Evolutionary conservation across 805 yeast species (phyloP).

Genomic region (Sporopachydermia lactativora): DNA sequence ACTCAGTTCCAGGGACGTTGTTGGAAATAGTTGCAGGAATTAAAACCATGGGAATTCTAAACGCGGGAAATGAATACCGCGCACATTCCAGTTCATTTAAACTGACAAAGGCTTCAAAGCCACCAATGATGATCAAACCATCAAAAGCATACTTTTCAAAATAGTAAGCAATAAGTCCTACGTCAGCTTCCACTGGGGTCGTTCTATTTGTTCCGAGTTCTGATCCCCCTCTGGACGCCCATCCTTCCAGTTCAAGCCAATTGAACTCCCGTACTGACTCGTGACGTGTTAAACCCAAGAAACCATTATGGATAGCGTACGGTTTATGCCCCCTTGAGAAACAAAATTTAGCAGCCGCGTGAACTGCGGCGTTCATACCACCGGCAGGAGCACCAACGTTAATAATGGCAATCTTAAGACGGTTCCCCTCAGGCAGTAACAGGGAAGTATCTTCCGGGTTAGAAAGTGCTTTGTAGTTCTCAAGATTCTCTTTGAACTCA

Average conservation of each 20-base stretch:
- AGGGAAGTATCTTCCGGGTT: constrained; percentile 52
- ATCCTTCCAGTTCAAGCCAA: constrained; percentile 81
- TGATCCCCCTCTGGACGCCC: constrained; percentile 88
- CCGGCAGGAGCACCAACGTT: constrained; percentile 98
- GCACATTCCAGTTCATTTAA: constrained; percentile 71
- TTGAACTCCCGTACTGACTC: constrained; percentile 62
- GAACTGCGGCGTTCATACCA: constrained; percentile 83
- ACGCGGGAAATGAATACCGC: constrained; percentile 69
- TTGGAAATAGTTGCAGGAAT: constrained; percentile 94
- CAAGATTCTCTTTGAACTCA: constrained; percentile 70
- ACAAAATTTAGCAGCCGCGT: constrained; percentile 84
- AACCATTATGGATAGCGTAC: constrained; percentile 87
- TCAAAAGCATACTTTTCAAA: constrained; percentile 81
- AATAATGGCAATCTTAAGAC: constrained; percentile 68
- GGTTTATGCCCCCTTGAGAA: constrained; percentile 82
- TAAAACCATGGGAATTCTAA: constrained; percentile 87
- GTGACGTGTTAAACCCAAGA: constrained; percentile 80
- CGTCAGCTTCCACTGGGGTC: constrained; percentile 61
- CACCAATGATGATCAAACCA: constrained; percentile 87
- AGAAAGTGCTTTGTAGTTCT: constrained; percentile 59
- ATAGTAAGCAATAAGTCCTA: constrained; percentile 86
- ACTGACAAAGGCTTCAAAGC: constrained; percentile 90
- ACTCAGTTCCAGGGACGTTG: constrained; percentile 98
- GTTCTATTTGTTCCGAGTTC: constrained; percentile 93
- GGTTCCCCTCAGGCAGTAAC: constrained; percentile 40